phyloP scores from a whole-genome alignment of 352 stramenopile genomes.

The Globisporangium barbulae region DNA sequence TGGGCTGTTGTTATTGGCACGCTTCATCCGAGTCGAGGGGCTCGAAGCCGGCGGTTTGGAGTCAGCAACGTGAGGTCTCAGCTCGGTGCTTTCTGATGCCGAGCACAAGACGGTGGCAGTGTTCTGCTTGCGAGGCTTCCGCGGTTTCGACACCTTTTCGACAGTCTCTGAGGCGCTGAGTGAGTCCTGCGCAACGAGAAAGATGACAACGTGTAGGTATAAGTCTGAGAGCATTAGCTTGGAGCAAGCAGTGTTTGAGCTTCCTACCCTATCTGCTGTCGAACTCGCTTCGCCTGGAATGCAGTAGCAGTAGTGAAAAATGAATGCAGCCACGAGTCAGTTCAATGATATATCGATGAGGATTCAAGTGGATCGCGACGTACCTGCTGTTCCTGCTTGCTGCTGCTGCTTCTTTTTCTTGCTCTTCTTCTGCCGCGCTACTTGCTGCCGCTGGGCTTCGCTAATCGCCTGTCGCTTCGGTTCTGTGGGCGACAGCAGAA shows the following conservation, averaged over 20 bases:
- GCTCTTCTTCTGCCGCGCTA: constrained; percentile 5
- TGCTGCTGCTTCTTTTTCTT: not conserved
- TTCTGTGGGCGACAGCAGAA: constrained; percentile 13
- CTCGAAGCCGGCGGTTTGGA: not conserved
- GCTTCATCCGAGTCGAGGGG: not conserved
- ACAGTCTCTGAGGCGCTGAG: not conserved
- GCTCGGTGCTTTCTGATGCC: not conserved
- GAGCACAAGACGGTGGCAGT: not conserved
- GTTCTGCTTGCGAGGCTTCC: not conserved
- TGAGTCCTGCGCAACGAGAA: not conserved
- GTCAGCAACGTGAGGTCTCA: not conserved
- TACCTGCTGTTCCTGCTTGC: not conserved
- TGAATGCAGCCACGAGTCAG: not conserved
- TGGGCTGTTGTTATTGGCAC: not conserved
- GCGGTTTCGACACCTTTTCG: not conserved
- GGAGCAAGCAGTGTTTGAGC: not conserved
- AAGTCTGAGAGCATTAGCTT: not conserved
- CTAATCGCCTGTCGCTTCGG: constrained; percentile 15
- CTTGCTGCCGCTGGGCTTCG: constrained; percentile 13
- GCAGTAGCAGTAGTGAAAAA: not conserved
- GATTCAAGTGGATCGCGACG: no score
- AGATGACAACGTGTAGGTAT: not conserved
- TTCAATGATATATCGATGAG: no score
- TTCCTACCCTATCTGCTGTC: not conserved
- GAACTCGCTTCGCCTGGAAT: not conserved